Base-by-base conservation (phyloP, 257 asterid species). In the Primulina huaijiensis region DNA sequence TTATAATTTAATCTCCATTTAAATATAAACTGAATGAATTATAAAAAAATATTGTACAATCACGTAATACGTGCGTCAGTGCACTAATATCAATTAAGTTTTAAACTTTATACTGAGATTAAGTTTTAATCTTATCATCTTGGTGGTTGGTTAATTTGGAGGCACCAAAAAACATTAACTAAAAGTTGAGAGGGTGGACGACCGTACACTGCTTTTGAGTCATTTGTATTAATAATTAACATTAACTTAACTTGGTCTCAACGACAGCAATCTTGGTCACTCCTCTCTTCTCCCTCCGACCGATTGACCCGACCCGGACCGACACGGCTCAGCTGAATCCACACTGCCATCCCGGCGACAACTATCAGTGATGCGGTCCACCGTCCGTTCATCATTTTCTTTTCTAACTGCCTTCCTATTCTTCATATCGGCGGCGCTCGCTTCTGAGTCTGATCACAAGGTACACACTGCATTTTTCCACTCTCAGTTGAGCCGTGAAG, bases 361-460 rank as follows among this genome's bases (percentile, higher is more conserved):
- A 80, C 71, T 80, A 74, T 67, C 68, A 31, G 69, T 68, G 63
- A 74, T 73, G 77, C 19, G 73, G 77, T 35, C 77, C 61, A 52
- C 68, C 77, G 81, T 74, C 68, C 68, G 76, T 72, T 69, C 75
- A 34, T 62, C 43, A 60, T 59, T 80, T 5, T 65, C 75, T 20
- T 60, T 80, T 11, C 57, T 80, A 50, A 64, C 78, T 58, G 65
- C 75, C 62, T 14, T 62, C 38, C 14, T 80, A 56, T 52, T 53
- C 72, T 56, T 77, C 62, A 69, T 72, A 69, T 75, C 84, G 72
- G 81, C 76, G 73, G 82, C 74, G 69, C 68, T 77, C 33, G 82
- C 84, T 55, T 78, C 85, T 61, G 88, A 83, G 70, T 78, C 78
- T 14, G 88, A 83, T 81, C 86, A 81, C 61, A 78, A 76, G 88